These are phyloP conservation scores for Candida hungchunana DNA, from an alignment of 805 yeast species.

Conservation along the genomic window DNA sequence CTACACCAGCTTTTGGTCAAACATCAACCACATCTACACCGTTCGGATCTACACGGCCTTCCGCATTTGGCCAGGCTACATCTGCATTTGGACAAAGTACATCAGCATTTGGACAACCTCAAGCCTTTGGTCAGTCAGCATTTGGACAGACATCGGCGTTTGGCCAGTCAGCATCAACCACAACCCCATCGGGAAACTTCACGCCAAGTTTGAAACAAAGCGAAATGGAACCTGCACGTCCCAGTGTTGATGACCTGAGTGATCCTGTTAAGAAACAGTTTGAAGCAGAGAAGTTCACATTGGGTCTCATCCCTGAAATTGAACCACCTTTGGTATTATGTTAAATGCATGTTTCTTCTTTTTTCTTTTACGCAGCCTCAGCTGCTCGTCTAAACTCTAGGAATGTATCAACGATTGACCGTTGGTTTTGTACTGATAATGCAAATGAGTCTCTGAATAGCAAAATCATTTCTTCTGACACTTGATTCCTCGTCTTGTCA, in stretches of 20 bases:
- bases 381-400: constrained; percentile 16
- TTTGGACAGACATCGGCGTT: constrained; percentile 9
- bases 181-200: constrained; percentile 11
- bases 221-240: constrained; percentile 26
- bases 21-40: constrained; percentile 3
- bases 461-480: constrained; percentile 48
- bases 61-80: constrained; percentile 24
- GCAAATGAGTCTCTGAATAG: constrained; percentile 61
- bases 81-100: constrained; percentile 3
- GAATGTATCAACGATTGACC: constrained; percentile 33
- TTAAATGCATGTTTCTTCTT: constrained; percentile 8
- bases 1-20: constrained; percentile 6
- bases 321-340: constrained; percentile 60
- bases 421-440: constrained; percentile 39
- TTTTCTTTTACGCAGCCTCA: constrained; percentile 5
- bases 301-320: constrained; percentile 67
- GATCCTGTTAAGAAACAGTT: constrained; percentile 45
- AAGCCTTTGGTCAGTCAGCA: constrained; percentile 2
- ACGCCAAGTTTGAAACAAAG: constrained; percentile 32
- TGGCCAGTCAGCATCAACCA: constrained; percentile 6
- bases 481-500: constrained; percentile 43
- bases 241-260: constrained; percentile 36
- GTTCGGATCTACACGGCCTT: constrained; percentile 1
- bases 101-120: constrained; percentile 11
- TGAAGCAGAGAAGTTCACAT: constrained; percentile 39